A percentile compares a stretch with the other conserved stretches of the same genome.
Conservation (phyloP, 441 rosid genomes). For the Pelargonium citronellum region DNA sequence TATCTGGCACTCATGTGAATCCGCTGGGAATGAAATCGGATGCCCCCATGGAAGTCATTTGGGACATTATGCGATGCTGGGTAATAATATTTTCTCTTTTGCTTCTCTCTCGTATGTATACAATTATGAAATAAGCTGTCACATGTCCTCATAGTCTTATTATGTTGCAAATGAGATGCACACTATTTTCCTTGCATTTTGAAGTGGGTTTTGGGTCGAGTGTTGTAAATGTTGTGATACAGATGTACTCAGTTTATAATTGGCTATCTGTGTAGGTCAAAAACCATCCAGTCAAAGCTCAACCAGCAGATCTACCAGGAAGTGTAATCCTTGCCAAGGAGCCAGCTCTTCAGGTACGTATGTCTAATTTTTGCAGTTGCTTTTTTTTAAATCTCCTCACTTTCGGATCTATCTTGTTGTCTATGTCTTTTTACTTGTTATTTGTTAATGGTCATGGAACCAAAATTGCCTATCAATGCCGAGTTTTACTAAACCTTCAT, state of each 20-base stretch:
- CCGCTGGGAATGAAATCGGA: constrained; percentile 88
- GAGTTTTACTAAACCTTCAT: too few relatives aligned
- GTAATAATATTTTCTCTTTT: constrained; percentile 36
- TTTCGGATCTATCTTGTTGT: too few relatives aligned
- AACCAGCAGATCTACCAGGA: constrained; percentile 72
- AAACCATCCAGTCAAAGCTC: constrained; percentile 88
- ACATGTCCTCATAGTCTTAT: too few relatives aligned
- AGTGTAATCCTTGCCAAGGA: constrained; percentile 84
- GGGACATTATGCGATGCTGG: constrained; percentile 99
- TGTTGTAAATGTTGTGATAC: background rate
- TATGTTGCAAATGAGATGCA: too few relatives aligned
- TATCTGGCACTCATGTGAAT: constrained; percentile 87
- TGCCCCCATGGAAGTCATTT: constrained; percentile 91
- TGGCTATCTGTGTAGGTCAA: constrained; percentile 50
- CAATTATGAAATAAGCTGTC: background rate
- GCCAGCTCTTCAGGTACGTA: constrained; percentile 65
- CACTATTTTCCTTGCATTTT: too few relatives aligned
- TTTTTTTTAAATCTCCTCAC: background rate
- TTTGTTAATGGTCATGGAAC: background rate
- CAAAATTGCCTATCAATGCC: background rate
- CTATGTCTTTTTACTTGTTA: background rate
- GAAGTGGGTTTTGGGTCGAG: too few relatives aligned
- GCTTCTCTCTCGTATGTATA: background rate
- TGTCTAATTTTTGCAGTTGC: background rate
- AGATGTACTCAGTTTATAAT: background rate